Percentiles rank a stretch among this genome's conserved stretches.
These are phyloP conservation scores for Trichosporon coremiiforme DNA, from an alignment of 1,284 basidiomycete genomes.

Conservation along the genomic window DNA sequence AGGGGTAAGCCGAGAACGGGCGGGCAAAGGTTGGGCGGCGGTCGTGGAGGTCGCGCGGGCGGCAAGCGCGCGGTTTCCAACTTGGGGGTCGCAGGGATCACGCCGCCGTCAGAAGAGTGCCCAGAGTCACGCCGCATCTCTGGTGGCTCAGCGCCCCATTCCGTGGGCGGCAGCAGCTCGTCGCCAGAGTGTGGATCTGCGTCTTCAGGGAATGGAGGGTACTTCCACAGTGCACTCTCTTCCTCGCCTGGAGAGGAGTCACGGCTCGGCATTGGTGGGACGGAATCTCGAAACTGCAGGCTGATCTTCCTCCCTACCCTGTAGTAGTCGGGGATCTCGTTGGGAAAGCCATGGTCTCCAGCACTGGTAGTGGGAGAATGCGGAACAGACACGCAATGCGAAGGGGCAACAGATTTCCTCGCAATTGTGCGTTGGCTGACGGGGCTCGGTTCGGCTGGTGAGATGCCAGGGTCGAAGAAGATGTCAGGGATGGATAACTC, in stretches of 20 bases:
- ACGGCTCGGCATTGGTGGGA: background rate
- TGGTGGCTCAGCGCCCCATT: constrained; percentile 13
- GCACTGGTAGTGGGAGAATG: constrained; percentile 7
- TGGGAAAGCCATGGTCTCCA: background rate
- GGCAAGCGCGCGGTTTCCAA: background rate
- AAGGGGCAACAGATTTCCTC: background rate
- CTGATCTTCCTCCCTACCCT: constrained; percentile 3
- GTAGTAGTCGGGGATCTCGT: background rate
- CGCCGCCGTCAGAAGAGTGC: constrained; percentile 7
- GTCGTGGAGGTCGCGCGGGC: background rate
- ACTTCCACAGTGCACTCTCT: background rate
- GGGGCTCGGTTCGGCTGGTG: background rate
- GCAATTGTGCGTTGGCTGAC: background rate
- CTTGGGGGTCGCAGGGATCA: background rate
- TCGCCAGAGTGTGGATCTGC: constrained; percentile 5
- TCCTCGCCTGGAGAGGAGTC: background rate
- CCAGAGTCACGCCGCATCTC: constrained; percentile 18
- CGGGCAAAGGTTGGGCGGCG: background rate
- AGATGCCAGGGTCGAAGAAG: background rate
- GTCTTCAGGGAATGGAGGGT: constrained; percentile 3
- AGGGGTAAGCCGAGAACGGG: background rate
- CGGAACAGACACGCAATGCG: background rate
- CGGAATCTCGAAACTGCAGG: background rate
- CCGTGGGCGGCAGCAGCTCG: constrained; percentile 2
- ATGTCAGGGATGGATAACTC: background rate